Evolutionary conservation across 306 rosid genomes (phyloP).

Genomic region (Fragaria vesca): DNA sequence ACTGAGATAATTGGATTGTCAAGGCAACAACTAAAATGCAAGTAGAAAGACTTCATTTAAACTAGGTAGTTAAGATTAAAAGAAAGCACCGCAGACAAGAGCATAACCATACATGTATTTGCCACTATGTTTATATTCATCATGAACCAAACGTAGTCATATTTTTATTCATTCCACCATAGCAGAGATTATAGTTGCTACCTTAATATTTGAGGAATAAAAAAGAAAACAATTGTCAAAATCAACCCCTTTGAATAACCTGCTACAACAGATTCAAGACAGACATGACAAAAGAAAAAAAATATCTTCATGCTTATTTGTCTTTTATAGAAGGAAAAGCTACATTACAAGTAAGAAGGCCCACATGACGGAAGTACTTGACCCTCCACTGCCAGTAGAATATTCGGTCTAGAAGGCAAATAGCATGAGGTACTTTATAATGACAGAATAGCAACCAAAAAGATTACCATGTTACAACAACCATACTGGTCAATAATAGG

Average conservation of each 20-base stretch:
- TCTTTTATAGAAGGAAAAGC: too few species aligned
- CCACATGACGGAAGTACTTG: too few species aligned
- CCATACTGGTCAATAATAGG: too few species aligned
- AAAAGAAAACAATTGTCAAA: neutral
- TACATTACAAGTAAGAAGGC: too few species aligned
- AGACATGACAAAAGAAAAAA: too few species aligned
- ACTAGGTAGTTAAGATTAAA: neutral
- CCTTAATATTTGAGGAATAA: neutral
- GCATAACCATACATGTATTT: neutral
- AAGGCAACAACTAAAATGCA: neutral
- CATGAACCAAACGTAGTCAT: neutral
- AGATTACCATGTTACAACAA: too few species aligned
- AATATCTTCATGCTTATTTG: too few species aligned
- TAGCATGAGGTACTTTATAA: too few species aligned
- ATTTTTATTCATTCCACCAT: neutral
- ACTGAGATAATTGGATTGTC: neutral
- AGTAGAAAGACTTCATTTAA: neutral
- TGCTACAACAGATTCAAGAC: neutral
- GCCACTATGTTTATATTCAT: neutral
- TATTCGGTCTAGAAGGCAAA: too few species aligned
- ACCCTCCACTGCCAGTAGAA: too few species aligned
- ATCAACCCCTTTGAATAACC: neutral
- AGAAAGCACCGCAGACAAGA: neutral
- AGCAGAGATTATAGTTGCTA: neutral
- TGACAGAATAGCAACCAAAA: too few species aligned